Evolutionary conservation across 2,329 filamentous ascomycete species (phyloP).

Genomic region (Ceratocystis lukuohia): DNA sequence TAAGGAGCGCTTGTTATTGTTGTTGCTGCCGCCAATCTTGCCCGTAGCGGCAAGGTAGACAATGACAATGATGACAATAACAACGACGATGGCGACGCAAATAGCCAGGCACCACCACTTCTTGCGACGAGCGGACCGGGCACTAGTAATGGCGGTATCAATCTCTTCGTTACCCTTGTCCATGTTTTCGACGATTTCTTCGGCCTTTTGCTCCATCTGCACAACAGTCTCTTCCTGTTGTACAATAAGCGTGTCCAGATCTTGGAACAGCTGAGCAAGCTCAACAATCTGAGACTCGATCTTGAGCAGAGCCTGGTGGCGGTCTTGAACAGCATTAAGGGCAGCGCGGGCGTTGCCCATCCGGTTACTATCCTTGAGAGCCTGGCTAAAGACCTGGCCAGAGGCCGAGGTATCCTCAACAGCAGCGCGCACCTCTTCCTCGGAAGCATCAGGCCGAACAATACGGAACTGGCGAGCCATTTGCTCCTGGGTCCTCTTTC

Average conservation of each 20-base stretch:
- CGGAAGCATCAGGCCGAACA: conserved; percentile 66
- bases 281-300: conserved; percentile 85
- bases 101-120: conserved; percentile 94
- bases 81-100: conserved; percentile 39
- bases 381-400: conserved; percentile 77
- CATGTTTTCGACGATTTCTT: conserved; percentile 74
- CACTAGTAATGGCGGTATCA: conserved; percentile 66
- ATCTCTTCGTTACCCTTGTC: conserved; percentile 77
- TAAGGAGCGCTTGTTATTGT: conserved; percentile 25
- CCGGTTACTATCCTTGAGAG: conserved; percentile 67
- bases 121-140: conserved; percentile 70
- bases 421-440: conserved; percentile 63
- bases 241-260: conserved; percentile 73
- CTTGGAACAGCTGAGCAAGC: conserved; percentile 74
- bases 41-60: conserved; percentile 30
- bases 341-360: conserved; percentile 69
- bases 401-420: conserved; percentile 53
- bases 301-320: conserved; percentile 78
- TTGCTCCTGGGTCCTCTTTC: conserved; percentile 66
- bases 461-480: conserved; percentile 85
- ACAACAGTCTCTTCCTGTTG: conserved; percentile 72
- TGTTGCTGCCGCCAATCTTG: conserved; percentile 24
- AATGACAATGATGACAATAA: conserved; percentile 40
- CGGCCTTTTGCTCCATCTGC: conserved; percentile 74
- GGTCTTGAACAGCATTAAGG: conserved; percentile 64